A percentile compares a stretch with the other conserved stretches of the same genome.
Evolutionary conservation across 306 rosid species (phyloP).

Genomic region (Cucurbita ficifolia): DNA sequence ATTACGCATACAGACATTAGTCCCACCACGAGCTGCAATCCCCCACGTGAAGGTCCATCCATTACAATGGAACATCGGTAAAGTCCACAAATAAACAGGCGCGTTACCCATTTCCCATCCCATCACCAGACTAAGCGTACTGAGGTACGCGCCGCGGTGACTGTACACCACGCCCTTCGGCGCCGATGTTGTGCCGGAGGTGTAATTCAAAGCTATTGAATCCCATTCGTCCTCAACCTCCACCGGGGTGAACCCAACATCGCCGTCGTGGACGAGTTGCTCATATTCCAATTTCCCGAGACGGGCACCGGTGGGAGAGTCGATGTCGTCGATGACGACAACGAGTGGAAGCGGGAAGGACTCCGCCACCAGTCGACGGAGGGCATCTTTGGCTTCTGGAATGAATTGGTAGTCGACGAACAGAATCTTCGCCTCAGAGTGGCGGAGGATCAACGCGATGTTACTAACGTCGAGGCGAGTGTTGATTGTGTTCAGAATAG

Average conservation of each 20-base stretch:
- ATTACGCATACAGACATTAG: constrained; percentile 60
- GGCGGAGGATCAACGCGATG: constrained; percentile 63
- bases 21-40: constrained; percentile 78
- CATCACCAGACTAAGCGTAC: constrained; percentile 50
- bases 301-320: constrained; percentile 47
- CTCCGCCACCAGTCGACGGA: constrained; percentile 18
- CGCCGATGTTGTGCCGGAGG: constrained; percentile 81
- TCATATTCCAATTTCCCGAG: constrained; percentile 71
- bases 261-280: constrained; percentile 32
- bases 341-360: constrained; percentile 35
- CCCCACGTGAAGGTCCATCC: constrained; percentile 99
- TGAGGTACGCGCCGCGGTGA: constrained; percentile 75
- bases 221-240: constrained; percentile 51
- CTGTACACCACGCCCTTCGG: constrained; percentile 89
- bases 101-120: constrained; percentile 78
- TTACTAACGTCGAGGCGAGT: constrained; percentile 50
- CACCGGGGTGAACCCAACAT: constrained; percentile 14
- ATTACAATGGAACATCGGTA: constrained; percentile 90
- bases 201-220: constrained; percentile 63
- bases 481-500: constrained; percentile 64
- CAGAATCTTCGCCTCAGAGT: constrained; percentile 61
- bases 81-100: constrained; percentile 75
- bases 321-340: constrained; percentile 65
- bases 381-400: constrained; percentile 39
- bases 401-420: constrained; percentile 65